Base-by-base conservation (phyloP, 208 protist species). In the Crithidia bombi region DNA sequence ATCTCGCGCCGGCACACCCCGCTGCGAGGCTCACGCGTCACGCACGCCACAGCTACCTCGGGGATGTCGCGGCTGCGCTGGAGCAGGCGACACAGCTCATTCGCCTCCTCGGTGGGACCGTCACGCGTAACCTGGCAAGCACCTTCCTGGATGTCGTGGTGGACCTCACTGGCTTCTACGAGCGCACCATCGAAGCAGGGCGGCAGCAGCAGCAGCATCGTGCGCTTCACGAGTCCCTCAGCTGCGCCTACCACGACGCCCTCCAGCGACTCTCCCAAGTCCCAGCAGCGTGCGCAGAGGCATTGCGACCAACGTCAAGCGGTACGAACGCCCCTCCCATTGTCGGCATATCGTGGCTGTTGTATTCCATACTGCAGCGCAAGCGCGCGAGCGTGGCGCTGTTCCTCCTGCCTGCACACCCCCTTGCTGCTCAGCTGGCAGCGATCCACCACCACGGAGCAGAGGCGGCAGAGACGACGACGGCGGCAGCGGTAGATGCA, bases 71-170 rank as follows among this genome's bases (percentile, higher is more conserved):
- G n/a, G 78, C 69, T 3, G 78, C 75, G 30, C 63, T 75, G 15
- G 68, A 78, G 67, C 78, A 85, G 55, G 86, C 82, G 30, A 75
- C 72, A 41, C 76, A 84, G 65, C 67, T 94, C 1, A 54, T 94
- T 17, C 86, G 85, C 23, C 38, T 84, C 19, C 78, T 94, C 21
- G 89, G 89, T 30, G 89, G 86, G 5, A 81, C 80, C 46, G 76
- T 91, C 14, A 84, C 83, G 36, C 77, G 85, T 44, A 82, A 67
- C 51, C 39, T 78, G 14, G 57, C 52, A 33, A 80, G 81, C 44
- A 52, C 62, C 11, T 73, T 82, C 51, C 69, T 94, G 0, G 79
- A 85, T 23, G 58, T 81, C 0, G 78, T 90, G 23, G 56, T 94
- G 3, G 70, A 90, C 67, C 73, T 94, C 35, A 70, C 64, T 12